Conservation (phyloP, 176 grass and related monocot species). For the Zoysia japonica region DNA sequence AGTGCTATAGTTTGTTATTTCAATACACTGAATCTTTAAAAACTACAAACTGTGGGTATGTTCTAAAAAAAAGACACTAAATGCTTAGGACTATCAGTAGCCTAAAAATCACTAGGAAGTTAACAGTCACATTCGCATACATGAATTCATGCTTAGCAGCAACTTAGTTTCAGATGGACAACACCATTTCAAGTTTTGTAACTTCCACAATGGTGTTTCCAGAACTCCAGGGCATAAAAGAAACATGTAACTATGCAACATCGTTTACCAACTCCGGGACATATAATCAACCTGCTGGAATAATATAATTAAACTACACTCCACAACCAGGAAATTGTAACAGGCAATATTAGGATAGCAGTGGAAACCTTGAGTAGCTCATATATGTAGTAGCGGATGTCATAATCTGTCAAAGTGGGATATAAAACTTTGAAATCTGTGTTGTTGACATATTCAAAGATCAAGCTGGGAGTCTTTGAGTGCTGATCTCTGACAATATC, state of each 20-base stretch:
- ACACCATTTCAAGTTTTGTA: conserved; percentile 7
- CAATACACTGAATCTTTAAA: not conserved
- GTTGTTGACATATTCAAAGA: conserved; percentile 98
- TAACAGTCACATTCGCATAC: not conserved
- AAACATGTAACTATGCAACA: not conserved
- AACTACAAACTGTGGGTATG: not conserved
- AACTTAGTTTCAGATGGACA: not conserved
- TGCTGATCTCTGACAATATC: conserved; percentile 96
- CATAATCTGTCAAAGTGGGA: conserved; percentile 93
- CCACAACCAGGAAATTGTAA: not conserved
- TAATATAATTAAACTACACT: not conserved
- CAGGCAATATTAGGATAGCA: not conserved
- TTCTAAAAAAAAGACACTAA: not conserved
- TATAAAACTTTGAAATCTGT: conserved; percentile 98
- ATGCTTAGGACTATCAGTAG: not conserved
- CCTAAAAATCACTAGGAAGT: conserved; percentile 3
- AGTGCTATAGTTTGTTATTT: not conserved
- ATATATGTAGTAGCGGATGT: conserved; percentile 96
- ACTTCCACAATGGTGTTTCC: conserved; percentile 17
- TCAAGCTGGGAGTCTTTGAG: conserved; percentile 92
- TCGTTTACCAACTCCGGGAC: not conserved
- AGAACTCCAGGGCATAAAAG: conserved; percentile 18
- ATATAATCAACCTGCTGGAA: not conserved
- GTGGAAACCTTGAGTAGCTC: conserved; percentile 91
- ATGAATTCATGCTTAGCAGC: not conserved